A percentile compares a stretch with the other conserved stretches of the same genome.
Evolutionary conservation across 345 rosid genomes (phyloP).

Genomic region (Eucalyptus curtisii): DNA sequence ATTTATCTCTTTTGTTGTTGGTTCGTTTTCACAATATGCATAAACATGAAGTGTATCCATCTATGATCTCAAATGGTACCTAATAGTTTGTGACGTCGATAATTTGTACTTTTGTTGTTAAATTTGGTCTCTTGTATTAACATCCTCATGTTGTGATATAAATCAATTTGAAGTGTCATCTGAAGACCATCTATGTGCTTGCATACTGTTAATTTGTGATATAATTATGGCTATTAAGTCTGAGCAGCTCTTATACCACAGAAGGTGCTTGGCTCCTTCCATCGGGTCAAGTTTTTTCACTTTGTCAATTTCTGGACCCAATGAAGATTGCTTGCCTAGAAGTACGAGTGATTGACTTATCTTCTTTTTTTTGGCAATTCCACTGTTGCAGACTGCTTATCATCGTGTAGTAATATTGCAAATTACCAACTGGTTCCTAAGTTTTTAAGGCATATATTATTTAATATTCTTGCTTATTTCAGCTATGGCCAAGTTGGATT

Average conservation of each 20-base stretch:
- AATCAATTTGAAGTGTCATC: neutral
- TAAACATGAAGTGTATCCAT: neutral
- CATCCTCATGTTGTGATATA: neutral
- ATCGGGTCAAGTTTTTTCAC: neutral
- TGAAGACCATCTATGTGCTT: neutral
- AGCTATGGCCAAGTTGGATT: neutral
- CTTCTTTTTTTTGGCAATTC: neutral
- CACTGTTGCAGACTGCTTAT: neutral
- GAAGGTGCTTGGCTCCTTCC: neutral
- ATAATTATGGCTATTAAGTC: neutral
- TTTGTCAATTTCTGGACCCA: neutral
- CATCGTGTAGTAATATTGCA: neutral
- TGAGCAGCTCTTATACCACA: neutral
- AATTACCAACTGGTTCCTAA: neutral
- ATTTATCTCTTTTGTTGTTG: neutral
- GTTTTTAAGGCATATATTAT: neutral
- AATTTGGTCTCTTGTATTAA: neutral
- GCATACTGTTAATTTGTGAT: neutral
- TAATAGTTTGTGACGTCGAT: neutral
- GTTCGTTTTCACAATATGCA: neutral
- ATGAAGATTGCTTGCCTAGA: neutral
- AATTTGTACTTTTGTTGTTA: neutral
- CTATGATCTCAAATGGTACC: neutral
- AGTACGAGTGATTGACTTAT: neutral
- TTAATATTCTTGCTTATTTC: neutral